These are phyloP conservation scores for Phtheirospermum japonicum DNA, from an alignment of 257 asterid species.

Conservation along the genomic window DNA sequence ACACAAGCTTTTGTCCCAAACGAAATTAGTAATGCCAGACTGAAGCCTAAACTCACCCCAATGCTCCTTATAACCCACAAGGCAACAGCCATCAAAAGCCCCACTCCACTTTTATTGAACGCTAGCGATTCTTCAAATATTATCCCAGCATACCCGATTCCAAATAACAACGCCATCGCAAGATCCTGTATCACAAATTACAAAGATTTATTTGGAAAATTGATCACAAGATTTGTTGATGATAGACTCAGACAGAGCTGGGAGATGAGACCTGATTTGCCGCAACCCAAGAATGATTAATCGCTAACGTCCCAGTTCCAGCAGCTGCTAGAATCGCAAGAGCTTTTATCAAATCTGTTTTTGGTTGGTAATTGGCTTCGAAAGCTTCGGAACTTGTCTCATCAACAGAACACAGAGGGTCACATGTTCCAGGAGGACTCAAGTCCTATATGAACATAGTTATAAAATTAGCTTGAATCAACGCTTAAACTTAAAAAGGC, in stretches of 20 bases:
- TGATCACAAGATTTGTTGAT: neutral
- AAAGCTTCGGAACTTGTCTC: constrained; percentile 73
- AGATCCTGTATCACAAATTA: constrained; percentile 58
- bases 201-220: neutral
- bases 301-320: constrained; percentile 81
- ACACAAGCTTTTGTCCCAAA: neutral
- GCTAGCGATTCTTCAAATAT: constrained; percentile 96
- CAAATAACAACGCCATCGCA: constrained; percentile 88
- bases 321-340: constrained; percentile 81
- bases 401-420: constrained; percentile 91
- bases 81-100: constrained; percentile 94
- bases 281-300: constrained; percentile 96
- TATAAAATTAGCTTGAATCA: constrained; percentile 14
- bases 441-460: constrained; percentile 34
- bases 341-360: constrained; percentile 85
- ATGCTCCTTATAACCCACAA: constrained; percentile 93
- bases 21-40: constrained; percentile 15
- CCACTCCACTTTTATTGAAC: constrained; percentile 96
- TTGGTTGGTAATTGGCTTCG: constrained; percentile 68
- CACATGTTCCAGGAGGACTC: constrained; percentile 72
- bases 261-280: constrained; percentile 69
- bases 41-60: constrained; percentile 53
- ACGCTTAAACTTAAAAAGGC: neutral
- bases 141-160: constrained; percentile 88
- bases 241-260: neutral